A percentile compares a stretch with the other conserved stretches of the same genome.
Conservation (phyloP, 2,329 filamentous ascomycete genomes). For the Tetracladium maxilliforme region DNA sequence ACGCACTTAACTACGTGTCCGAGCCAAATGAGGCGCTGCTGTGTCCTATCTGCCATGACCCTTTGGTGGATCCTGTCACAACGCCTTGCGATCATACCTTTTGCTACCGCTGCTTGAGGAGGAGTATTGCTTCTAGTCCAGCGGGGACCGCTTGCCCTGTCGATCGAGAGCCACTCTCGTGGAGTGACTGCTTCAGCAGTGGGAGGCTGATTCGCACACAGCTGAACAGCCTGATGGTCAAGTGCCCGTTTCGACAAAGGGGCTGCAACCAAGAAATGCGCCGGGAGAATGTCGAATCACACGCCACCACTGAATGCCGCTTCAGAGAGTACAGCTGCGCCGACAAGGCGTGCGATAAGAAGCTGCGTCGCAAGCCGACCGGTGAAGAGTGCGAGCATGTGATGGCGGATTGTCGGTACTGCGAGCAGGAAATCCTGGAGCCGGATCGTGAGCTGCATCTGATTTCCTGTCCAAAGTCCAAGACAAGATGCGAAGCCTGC, state of each 20-base stretch:
- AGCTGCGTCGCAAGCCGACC: slow-evolving; percentile 32
- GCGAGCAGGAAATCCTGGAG: slow-evolving; percentile 27
- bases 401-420: slow-evolving; percentile 35
- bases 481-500: slow-evolving; percentile 33
- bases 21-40: slow-evolving; percentile 20
- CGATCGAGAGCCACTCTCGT: slow-evolving; percentile 36
- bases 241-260: slow-evolving; percentile 35
- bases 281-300: slow-evolving; percentile 37
- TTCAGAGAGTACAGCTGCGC: slow-evolving; percentile 42
- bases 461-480: slow-evolving; percentile 27
- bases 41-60: slow-evolving; percentile 36
- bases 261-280: slow-evolving; percentile 35
- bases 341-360: slow-evolving; percentile 32
- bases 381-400: slow-evolving; percentile 40
- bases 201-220: slow-evolving; percentile 41
- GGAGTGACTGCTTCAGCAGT: too few species aligned
- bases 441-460: slow-evolving; percentile 29
- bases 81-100: slow-evolving; percentile 52
- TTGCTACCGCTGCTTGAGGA: slow-evolving; percentile 39
- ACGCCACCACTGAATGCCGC: slow-evolving; percentile 40
- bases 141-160: too few species aligned
- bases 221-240: slow-evolving; percentile 42
- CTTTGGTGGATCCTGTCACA: slow-evolving; percentile 44
- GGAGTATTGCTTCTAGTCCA: too few species aligned
- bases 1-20: slow-evolving; percentile 17